Base-by-base conservation (phyloP, 805 yeast species). In the Sugiyamaella chiloensis region DNA sequence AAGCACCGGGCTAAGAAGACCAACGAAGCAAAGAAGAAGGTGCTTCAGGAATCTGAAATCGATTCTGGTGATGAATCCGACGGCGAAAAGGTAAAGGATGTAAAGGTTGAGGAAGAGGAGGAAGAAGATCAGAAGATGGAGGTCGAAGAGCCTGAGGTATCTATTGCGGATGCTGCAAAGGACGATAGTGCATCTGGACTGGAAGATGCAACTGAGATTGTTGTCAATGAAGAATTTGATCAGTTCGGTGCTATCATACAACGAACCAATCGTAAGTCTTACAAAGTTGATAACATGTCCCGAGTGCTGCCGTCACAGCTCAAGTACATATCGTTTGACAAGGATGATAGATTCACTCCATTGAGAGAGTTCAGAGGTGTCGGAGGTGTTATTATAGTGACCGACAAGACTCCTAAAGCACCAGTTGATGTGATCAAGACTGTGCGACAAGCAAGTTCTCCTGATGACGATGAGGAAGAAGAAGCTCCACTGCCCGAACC, bases 241-340 rank as follows among this genome's bases (percentile, higher is more conserved):
- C 47, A 48, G 42, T 51, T 47, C 27, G 51, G 44, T 7, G 47
- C 34, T 17, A 36, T 20, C 9, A 35, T 50, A 8, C 47, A 47
- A 39, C 39, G 40, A 36, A 14, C 31, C 14, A 42, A 40, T 29
- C 27, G 44, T 64, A 50, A 67, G 66, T 42, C 56, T 23, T 88
- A 79, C 67, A 78, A 79, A 62, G 71, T 93, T 48, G 75, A 75
- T 30, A 93, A 93, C 63, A 72, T 91, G 76, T 76, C 93, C 9
- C 80, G 99, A 60, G 96, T 93, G 1, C 72, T 93, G 47, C 98
- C 98, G 12, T 78, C 83, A 39, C 98, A 93, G 69, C 74, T 90
- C 50, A 84, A 83, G 66, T 87, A 81, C 68, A 79, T 93, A 44
- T 75, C 95, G 3, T 89, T 91, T 63, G 85, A 80, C 47, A 21